Conservation (phyloP, 495 filamentous ascomycete species). For the Neohortaea acidophila region DNA sequence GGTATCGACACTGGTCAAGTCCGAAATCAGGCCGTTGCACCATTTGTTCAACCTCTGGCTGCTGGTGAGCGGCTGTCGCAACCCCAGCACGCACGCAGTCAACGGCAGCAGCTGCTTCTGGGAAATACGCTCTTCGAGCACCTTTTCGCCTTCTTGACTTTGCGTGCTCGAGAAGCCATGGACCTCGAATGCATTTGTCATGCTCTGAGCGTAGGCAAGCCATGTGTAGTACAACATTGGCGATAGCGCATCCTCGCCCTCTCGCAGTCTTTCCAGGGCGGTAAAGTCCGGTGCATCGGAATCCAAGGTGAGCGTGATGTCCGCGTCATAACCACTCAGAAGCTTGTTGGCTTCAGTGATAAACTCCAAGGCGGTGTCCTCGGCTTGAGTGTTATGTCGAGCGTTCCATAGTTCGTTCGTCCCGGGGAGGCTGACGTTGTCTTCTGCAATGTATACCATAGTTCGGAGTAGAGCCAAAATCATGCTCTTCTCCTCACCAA, state of each 20-base stretch:
- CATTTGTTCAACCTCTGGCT: slow-evolving; percentile 26
- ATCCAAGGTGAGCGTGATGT: background rate
- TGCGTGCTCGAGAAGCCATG: slow-evolving; percentile 13
- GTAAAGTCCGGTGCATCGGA: background rate
- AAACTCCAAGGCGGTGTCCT: slow-evolving; percentile 46
- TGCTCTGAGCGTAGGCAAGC: slow-evolving; percentile 6
- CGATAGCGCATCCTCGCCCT: background rate
- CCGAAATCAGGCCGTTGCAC: slow-evolving; percentile 46
- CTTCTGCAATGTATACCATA: slow-evolving; percentile 43
- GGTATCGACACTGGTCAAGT: slow-evolving; percentile 38
- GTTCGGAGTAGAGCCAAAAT: slow-evolving; percentile 21
- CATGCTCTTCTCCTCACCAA: background rate
- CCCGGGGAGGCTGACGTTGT: slow-evolving; percentile 43
- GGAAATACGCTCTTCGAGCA: slow-evolving; percentile 1
- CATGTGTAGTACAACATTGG: slow-evolving; percentile 14
- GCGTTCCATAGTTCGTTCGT: slow-evolving; percentile 41
- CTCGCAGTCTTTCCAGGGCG: slow-evolving; percentile 1
- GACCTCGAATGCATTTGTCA: slow-evolving; percentile 12
- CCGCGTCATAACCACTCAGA: slow-evolving; percentile 24
- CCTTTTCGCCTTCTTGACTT: slow-evolving; percentile 1
- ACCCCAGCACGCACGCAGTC: slow-evolving; percentile 38
- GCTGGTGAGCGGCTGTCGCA: slow-evolving; percentile 32
- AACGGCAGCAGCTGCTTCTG: slow-evolving; percentile 18
- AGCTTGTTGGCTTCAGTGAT: slow-evolving; percentile 41
- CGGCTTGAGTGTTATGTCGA: slow-evolving; percentile 31